Base-by-base conservation (phyloP, 2,329 filamentous ascomycete species). In the Berkeleyomyces basicola region DNA sequence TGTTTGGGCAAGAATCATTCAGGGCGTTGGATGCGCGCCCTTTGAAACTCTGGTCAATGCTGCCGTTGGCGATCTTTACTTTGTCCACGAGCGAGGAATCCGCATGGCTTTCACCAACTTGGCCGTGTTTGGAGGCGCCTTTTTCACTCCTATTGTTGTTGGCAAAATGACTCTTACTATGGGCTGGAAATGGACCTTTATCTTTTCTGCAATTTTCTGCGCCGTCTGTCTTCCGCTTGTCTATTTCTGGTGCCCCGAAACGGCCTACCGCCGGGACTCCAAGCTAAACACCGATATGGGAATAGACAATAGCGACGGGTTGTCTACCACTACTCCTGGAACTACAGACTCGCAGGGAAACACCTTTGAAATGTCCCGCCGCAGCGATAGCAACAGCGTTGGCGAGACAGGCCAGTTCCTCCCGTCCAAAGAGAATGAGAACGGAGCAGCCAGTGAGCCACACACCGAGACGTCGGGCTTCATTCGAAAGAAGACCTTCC, bases 31-130 rank as follows among this genome's bases (percentile, higher is more conserved):
- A 0, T 79, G 90, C 16, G 90, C 90, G 7, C 91, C 92, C 0
- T 96, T 93, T 67, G 92, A 97, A 74, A 88, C 88, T 0, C 76
- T 96, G 33, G 86, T 96, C 64, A 96, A 95, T 72, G 89, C 89
- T 0, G 86, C 84, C 58, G 88, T 96, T 5, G 92, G 90, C 47
- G 92, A 97, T 72, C 71, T 97, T 60, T 96, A 92, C 73, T 93
- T 85, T 72, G 90, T 96, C 36, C 92, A 87, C 77, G 78, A 89
- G 77, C 81, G 88, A 61, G 90, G 91, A 40, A 82, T 86, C 67
- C 82, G 91, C 63, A 96, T 96, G 92, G 92, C 92, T 0, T 78
- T 95, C 62, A 77, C 81, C 61, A 80, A 83, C 71, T 68, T 84
- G 69, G 72, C 81, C 64, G 73, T 84, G 67, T 79, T 85, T 74